These are phyloP conservation scores for Umbilicus rupestris DNA, from an alignment of 164 flowering plant species.

Conservation along the genomic window DNA sequence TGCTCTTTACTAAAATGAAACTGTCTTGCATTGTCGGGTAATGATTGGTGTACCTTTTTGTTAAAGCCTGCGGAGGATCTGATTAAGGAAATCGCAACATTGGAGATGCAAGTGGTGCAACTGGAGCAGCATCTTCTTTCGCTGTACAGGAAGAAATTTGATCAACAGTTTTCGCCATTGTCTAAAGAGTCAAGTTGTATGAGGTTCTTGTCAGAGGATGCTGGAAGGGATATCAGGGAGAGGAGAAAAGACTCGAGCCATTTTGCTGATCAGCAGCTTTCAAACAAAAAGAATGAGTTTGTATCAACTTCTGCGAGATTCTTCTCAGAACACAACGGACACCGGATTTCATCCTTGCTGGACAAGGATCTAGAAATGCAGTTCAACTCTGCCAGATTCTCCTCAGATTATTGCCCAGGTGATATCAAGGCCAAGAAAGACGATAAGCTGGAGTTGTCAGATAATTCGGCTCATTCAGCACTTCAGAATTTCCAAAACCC, in stretches of 20 bases:
- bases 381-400: slow-evolving; percentile 1
- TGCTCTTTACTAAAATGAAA: neutral
- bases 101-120: slow-evolving; percentile 65
- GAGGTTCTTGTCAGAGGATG: slow-evolving; percentile 3
- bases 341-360: neutral
- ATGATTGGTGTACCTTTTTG: neutral
- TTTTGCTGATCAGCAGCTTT: neutral
- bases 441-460: slow-evolving; percentile 1
- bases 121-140: slow-evolving; percentile 78
- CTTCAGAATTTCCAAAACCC: slow-evolving; percentile 13
- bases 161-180: slow-evolving; percentile 14
- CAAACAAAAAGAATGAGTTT: neutral
- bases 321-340: neutral
- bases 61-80: slow-evolving; percentile 56
- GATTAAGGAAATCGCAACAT: slow-evolving; percentile 60
- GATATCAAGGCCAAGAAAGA: slow-evolving; percentile 12
- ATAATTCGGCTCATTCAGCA: slow-evolving; percentile 6
- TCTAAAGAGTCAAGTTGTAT: slow-evolving; percentile 10
- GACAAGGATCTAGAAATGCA: neutral
- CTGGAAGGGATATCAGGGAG: neutral
- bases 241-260: neutral
- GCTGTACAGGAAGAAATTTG: slow-evolving; percentile 36
- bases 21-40: neutral
- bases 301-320: neutral
- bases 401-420: slow-evolving; percentile 14